These are phyloP conservation scores for Irpex sp. DNA, from an alignment of 1,284 basidiomycete genomes.

Conservation along the genomic window DNA sequence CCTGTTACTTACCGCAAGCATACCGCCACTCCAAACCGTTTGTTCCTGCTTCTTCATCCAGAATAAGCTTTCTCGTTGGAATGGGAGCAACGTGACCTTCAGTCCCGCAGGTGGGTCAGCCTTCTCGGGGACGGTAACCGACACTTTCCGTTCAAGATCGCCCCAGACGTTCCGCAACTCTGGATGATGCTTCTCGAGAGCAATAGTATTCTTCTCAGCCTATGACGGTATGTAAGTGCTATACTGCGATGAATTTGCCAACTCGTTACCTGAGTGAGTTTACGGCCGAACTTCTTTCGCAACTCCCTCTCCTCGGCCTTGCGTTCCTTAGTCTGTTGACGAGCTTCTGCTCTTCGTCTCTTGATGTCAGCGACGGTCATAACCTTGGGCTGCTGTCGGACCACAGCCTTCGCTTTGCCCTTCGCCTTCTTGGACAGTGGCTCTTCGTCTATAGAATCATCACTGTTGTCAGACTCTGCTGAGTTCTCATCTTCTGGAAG, in stretches of 20 bases:
- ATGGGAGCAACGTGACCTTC: conserved; percentile 70
- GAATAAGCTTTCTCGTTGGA: conserved; percentile 89
- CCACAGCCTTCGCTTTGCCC: conserved; percentile 20
- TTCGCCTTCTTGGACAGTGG: conserved; percentile 33
- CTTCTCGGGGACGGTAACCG: conserved; percentile 62
- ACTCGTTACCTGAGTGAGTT: conserved; percentile 57
- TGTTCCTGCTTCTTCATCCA: conserved; percentile 98
- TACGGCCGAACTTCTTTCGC: conserved; percentile 57
- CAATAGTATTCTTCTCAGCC: conserved; percentile 75
- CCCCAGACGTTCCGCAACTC: conserved; percentile 90
- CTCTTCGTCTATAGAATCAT: conserved; percentile 37
- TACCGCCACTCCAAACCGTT: conserved; percentile 85
- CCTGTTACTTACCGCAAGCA: conserved; percentile 68
- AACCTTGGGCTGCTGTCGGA: conserved; percentile 19
- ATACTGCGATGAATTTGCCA: neutral
- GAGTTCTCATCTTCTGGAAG: conserved; percentile 4
- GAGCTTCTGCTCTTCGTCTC: conserved; percentile 26
- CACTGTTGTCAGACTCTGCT: conserved; percentile 28
- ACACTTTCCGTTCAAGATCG: conserved; percentile 67
- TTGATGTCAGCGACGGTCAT: conserved; percentile 37
- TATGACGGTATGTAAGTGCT: conserved; percentile 25
- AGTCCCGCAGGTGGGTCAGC: conserved; percentile 80
- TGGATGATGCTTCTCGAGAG: conserved; percentile 62
- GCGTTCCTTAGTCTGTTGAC: conserved; percentile 12
- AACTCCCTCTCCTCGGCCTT: conserved; percentile 50